Evolutionary conservation across 495 filamentous ascomycete species (phyloP).

Genomic region (Neurospora sp.): DNA sequence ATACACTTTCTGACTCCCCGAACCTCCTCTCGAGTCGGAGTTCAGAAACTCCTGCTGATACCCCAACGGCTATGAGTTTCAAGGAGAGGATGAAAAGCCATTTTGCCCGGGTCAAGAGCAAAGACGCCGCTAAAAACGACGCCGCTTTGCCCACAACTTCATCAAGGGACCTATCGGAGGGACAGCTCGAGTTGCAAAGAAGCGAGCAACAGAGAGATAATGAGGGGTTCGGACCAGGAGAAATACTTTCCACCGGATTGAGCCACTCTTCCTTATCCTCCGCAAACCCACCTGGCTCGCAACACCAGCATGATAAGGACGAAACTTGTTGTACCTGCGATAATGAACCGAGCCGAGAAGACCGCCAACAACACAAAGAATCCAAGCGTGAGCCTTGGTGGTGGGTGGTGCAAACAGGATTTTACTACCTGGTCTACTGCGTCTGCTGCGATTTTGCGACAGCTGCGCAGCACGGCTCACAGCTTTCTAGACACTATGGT

Average conservation of each 20-base stretch:
- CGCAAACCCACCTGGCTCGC: neutral
- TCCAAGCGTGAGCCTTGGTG: neutral
- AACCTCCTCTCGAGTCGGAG: neutral
- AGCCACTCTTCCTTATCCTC: neutral
- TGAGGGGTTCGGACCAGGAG: neutral
- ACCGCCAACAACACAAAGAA: neutral
- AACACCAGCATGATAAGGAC: neutral
- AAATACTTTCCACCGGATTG: neutral
- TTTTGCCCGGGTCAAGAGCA: neutral
- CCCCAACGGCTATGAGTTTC: neutral
- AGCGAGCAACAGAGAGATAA: neutral
- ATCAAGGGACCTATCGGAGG: neutral
- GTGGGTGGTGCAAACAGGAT: neutral
- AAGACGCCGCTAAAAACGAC: neutral
- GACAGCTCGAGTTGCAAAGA: neutral
- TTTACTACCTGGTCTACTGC: neutral
- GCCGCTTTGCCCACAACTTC: neutral
- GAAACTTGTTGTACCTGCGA: neutral
- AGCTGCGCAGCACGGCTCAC: conserved; percentile 2
- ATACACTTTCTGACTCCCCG: neutral
- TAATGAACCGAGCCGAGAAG: neutral
- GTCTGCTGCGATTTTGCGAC: neutral
- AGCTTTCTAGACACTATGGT: neutral
- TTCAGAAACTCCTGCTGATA: neutral
- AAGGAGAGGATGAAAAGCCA: neutral